Evolutionary conservation across 2,329 filamentous ascomycete species (phyloP).

Genomic region (Penicillium sp.): DNA sequence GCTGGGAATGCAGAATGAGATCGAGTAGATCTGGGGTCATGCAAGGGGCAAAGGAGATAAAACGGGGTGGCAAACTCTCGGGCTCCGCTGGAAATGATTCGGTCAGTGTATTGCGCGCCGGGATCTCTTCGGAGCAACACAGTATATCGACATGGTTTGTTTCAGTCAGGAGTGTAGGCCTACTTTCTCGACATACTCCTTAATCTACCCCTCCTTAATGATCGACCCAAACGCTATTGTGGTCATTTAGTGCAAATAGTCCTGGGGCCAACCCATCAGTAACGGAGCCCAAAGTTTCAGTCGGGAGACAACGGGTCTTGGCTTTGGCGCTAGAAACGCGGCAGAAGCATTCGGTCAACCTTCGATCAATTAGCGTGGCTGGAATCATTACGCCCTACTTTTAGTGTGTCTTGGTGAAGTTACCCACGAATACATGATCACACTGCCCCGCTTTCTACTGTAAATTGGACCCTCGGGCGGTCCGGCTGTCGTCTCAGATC

Average conservation of each 20-base stretch:
- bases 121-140: neutral
- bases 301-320: constrained; percentile 26
- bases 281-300: constrained; percentile 13
- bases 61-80: constrained; percentile 4
- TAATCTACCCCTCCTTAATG: neutral
- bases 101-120: neutral
- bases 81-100: neutral
- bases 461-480: constrained; percentile 7
- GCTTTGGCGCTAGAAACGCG: constrained; percentile 34
- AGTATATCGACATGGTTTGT: neutral
- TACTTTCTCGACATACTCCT: neutral
- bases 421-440: neutral
- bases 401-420: neutral
- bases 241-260: neutral
- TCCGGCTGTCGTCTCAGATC: neutral
- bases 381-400: constrained; percentile 6
- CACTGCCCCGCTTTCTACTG: constrained; percentile 10
- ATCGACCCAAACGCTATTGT: neutral
- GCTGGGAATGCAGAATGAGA: neutral
- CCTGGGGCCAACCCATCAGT: neutral
- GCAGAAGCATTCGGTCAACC: constrained; percentile 28
- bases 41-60: constrained; percentile 23
- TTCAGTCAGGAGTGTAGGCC: neutral
- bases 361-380: constrained; percentile 22
- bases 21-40: constrained; percentile 19